These are phyloP conservation scores for Mycena capillaripes DNA, from an alignment of 768 basidiomycete genomes.

Conservation along the genomic window DNA sequence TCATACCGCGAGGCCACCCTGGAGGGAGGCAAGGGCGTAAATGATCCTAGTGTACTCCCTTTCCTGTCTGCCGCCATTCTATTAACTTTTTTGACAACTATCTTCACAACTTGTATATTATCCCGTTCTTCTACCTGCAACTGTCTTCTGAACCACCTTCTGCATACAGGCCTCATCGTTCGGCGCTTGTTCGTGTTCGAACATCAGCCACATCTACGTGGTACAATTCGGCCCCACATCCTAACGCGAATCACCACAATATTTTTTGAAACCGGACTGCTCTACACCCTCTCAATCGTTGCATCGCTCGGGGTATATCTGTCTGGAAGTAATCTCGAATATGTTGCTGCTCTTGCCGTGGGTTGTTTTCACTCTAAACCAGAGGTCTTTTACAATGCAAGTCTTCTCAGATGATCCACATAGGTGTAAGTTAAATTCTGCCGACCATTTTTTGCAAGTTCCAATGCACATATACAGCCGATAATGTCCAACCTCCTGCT, in stretches of 20 bases:
- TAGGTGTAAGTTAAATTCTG: background rate
- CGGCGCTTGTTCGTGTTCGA: background rate
- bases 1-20: background rate
- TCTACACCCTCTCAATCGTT: conserved; percentile 23
- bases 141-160: background rate
- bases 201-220: background rate
- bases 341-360: conserved; percentile 19
- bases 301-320: conserved; percentile 23
- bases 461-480: conserved; percentile 1
- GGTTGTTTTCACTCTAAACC: background rate
- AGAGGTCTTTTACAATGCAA: background rate
- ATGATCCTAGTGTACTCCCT: conserved; percentile 9
- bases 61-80: conserved; percentile 13
- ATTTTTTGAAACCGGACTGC: conserved; percentile 26
- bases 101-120: conserved; percentile 23
- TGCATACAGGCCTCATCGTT: conserved; percentile 13
- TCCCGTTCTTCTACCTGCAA: background rate
- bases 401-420: background rate
- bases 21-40: background rate
- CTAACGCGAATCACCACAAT: background rate
- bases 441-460: background rate
- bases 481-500: conserved; percentile 28
- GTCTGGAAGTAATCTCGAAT: conserved; percentile 13
- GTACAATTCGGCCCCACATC: background rate
- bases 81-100: conserved; percentile 18